Conservation (phyloP, 2,329 filamentous ascomycete genomes). For the Aureobasidium sp. region DNA sequence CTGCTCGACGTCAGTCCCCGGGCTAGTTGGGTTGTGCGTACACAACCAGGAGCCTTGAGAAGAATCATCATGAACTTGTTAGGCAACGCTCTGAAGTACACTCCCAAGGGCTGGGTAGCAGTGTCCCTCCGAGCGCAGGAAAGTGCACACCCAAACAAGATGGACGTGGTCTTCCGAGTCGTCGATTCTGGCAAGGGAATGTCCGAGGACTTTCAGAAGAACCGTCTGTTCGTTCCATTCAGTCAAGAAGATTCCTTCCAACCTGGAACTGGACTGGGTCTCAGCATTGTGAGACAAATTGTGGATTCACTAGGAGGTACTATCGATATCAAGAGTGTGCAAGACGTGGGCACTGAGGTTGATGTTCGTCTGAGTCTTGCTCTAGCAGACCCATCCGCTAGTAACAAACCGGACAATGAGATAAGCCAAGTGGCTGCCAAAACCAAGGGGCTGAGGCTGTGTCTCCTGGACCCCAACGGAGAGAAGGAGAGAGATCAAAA, state of each 20-base stretch:
- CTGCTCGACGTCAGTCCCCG: conserved; percentile 38
- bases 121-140: conserved; percentile 21
- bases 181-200: conserved; percentile 62
- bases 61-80: conserved; percentile 44
- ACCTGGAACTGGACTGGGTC: conserved; percentile 56
- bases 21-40: conserved; percentile 37
- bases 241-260: conserved; percentile 55
- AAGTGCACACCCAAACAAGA: background rate
- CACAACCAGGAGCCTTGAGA: conserved; percentile 39
- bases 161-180: conserved; percentile 31
- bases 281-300: conserved; percentile 56
- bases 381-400: background rate
- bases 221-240: conserved; percentile 57
- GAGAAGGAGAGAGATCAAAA: conserved; percentile 7
- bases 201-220: conserved; percentile 53
- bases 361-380: conserved; percentile 9
- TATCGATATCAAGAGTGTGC: conserved; percentile 48
- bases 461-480: conserved; percentile 11
- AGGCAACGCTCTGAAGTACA: conserved; percentile 41
- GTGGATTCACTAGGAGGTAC: conserved; percentile 53
- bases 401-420: background rate
- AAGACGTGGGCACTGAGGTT: conserved; percentile 45
- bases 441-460: conserved; percentile 12
- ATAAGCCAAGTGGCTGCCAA: background rate
- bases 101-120: conserved; percentile 34